These are phyloP conservation scores for Pseudocercospora fijiensis DNA, from an alignment of 2,329 filamentous ascomycete genomes.

Conservation along the genomic window DNA sequence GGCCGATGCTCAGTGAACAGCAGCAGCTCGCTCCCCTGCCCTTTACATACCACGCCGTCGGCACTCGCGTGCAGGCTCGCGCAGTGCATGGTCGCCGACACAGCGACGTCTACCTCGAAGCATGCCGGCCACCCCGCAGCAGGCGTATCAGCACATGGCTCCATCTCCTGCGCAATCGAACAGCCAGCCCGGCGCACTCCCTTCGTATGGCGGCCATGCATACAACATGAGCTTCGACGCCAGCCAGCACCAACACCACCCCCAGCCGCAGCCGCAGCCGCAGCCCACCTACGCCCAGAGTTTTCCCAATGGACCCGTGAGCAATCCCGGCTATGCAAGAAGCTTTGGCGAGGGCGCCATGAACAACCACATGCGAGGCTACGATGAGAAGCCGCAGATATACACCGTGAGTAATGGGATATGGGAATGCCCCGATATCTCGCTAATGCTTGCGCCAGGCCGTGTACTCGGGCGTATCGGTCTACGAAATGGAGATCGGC, in stretches of 20 bases:
- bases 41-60: not conserved
- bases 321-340: slow-evolving; percentile 42
- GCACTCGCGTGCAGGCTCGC: slow-evolving; percentile 6
- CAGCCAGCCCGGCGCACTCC: slow-evolving; percentile 25
- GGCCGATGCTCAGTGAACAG: not conserved
- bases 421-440: slow-evolving; percentile 11
- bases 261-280: slow-evolving; percentile 24
- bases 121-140: slow-evolving; percentile 36
- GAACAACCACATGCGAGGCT: slow-evolving; percentile 24
- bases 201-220: slow-evolving; percentile 17
- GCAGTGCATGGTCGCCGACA: slow-evolving; percentile 17
- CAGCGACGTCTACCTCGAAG: slow-evolving; percentile 20
- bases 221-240: slow-evolving; percentile 36
- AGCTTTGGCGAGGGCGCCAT: slow-evolving; percentile 36
- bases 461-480: slow-evolving; percentile 90
- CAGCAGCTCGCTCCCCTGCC: not conserved
- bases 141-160: slow-evolving; percentile 27
- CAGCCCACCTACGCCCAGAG: slow-evolving; percentile 32
- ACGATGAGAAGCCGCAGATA: slow-evolving; percentile 47
- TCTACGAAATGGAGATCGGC: slow-evolving; percentile 99
- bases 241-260: slow-evolving; percentile 16
- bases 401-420: slow-evolving; percentile 45
- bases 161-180: slow-evolving; percentile 21
- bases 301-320: slow-evolving; percentile 37
- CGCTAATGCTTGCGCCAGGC: slow-evolving; percentile 52